Evolutionary conservation across 768 basidiomycete genomes (phyloP).

Genomic region (Lactarius quietus): DNA sequence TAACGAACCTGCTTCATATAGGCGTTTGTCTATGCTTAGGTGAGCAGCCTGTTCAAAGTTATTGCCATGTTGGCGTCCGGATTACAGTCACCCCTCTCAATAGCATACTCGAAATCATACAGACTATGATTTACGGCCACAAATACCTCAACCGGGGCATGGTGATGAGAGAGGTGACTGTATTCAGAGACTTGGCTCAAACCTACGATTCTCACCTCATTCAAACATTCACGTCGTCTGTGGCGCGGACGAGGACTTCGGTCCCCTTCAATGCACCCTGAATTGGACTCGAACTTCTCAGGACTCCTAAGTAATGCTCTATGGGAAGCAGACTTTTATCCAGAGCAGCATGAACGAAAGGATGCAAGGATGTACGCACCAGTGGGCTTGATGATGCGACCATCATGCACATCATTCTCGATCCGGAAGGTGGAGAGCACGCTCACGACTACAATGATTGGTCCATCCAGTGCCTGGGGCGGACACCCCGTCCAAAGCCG

Average conservation of each 20-base stretch:
- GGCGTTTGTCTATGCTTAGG: no score
- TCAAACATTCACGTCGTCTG: neutral
- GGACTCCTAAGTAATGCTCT: conserved; percentile 14
- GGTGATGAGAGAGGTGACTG: no score
- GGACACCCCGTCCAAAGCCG: conserved; percentile 28
- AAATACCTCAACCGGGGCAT: no score
- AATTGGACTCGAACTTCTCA: conserved; percentile 23
- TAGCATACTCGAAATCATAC: no score
- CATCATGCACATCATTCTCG: conserved; percentile 23
- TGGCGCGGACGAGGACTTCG: conserved; percentile 18
- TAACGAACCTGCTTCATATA: no score
- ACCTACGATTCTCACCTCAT: no score
- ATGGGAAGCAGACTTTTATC: neutral
- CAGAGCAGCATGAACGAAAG: conserved; percentile 18
- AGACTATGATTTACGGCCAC: no score
- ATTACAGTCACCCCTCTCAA: no score
- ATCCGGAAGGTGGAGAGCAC: conserved; percentile 24
- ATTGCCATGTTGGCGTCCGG: no score
- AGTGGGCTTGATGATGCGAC: conserved; percentile 22
- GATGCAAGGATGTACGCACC: conserved; percentile 24
- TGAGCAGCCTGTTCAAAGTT: no score
- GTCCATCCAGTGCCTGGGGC: conserved; percentile 28
- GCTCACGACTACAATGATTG: conserved; percentile 25
- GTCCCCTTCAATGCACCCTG: conserved; percentile 21
- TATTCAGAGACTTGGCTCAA: no score